These are phyloP conservation scores for Rhynchospora tenuis DNA, from an alignment of 176 grass and related monocot species.

Conservation along the genomic window DNA sequence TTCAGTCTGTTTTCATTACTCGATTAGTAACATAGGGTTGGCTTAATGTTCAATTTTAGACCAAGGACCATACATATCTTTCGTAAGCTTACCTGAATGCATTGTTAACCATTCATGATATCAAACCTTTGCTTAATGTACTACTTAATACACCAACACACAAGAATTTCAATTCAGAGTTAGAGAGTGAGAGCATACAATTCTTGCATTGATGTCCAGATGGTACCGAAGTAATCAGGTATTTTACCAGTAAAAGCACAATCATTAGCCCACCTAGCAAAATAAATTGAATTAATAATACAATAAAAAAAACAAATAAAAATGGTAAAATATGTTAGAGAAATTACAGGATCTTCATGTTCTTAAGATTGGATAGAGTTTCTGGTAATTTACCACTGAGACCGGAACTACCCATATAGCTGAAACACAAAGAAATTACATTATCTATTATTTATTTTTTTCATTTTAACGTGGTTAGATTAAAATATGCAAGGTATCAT, in stretches of 20 bases:
- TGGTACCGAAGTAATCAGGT: constrained; percentile 56
- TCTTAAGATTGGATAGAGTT: constrained; percentile 53
- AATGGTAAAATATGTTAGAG: not conserved
- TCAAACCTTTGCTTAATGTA: not conserved
- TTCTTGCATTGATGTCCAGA: constrained; percentile 31
- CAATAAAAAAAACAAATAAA: constrained; percentile 6
- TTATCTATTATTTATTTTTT: not conserved
- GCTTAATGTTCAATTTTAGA: not conserved
- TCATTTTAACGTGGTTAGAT: not conserved
- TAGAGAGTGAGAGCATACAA: constrained; percentile 38
- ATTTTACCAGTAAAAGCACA: constrained; percentile 69
- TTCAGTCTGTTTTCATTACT: not conserved
- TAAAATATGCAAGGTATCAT: not conserved
- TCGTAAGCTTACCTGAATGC: not conserved
- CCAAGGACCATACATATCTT: not conserved
- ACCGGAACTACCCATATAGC: constrained; percentile 60
- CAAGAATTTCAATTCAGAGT: not conserved
- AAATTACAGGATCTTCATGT: constrained; percentile 38
- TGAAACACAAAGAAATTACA: constrained; percentile 24
- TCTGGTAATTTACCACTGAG: constrained; percentile 58
- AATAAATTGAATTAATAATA: not conserved
- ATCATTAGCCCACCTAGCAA: constrained; percentile 48
- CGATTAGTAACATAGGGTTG: not conserved
- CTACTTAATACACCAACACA: not conserved
- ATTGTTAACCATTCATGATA: not conserved